Evolutionary conservation across 1,139 yeast genomes (phyloP).

Genomic region (Hyphopichia buzzinii): DNA sequence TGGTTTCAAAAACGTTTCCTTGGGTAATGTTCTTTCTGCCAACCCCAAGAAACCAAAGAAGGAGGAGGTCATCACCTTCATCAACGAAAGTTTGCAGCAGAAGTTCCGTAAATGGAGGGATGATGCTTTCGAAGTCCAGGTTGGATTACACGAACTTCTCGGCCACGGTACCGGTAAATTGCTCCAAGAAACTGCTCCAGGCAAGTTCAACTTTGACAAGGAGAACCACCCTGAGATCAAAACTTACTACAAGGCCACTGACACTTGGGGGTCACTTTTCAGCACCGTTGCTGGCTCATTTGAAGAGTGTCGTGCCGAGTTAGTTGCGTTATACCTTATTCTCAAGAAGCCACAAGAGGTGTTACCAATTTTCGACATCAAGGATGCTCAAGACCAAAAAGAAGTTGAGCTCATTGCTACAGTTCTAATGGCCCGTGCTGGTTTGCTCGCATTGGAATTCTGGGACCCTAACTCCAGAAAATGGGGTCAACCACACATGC

Average conservation of each 20-base stretch:
- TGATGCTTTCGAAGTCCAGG: constrained; percentile 88
- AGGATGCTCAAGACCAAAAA: constrained; percentile 53
- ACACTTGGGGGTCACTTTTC: constrained; percentile 87
- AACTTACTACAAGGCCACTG: constrained; percentile 73
- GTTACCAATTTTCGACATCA: constrained; percentile 70
- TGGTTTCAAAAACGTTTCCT: constrained; percentile 86
- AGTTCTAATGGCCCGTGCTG: constrained; percentile 84
- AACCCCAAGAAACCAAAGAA: constrained; percentile 58
- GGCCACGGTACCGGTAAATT: constrained; percentile 94
- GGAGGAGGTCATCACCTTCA: constrained; percentile 69
- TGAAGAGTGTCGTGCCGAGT: constrained; percentile 92
- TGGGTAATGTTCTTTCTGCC: constrained; percentile 81
- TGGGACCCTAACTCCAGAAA: constrained; percentile 80
- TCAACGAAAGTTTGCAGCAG: constrained; percentile 50
- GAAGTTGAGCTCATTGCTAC: constrained; percentile 67
- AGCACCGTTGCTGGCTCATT: constrained; percentile 82
- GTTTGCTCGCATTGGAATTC: constrained; percentile 73
- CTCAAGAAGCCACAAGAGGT: constrained; percentile 59
- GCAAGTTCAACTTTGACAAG: constrained; percentile 69
- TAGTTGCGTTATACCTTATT: constrained; percentile 79
- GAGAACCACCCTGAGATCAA: constrained; percentile 61
- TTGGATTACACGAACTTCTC: constrained; percentile 84
- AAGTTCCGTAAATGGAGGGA: constrained; percentile 70
- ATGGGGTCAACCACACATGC: constrained; percentile 98
- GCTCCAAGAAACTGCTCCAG: constrained; percentile 61